Base-by-base conservation (phyloP, 352 stramenopile species). In the Phytophthora podocarpi region DNA sequence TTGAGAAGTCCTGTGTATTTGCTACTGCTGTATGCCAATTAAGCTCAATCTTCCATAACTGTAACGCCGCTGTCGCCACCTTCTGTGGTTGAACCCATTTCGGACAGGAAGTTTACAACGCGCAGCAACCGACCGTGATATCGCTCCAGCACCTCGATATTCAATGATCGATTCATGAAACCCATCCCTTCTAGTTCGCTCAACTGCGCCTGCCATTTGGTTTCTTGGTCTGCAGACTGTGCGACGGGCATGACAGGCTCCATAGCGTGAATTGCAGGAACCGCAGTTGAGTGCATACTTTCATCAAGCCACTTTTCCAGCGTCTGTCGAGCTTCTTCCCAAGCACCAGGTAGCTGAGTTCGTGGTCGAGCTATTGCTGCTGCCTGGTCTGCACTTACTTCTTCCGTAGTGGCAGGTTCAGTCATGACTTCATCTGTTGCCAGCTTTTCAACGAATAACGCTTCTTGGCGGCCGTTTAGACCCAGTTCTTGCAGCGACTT, bases 21-120 rank as follows among this genome's bases (percentile, higher is more conserved):
- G 26, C 26, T 31, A 52, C 23, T 37, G 10, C 5, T 27, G 18
- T 26, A n/a, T 47, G 40, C 13, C 16, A 23, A 13, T 48, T 46
- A 4, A n/a, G 20, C 30, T 60, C 64, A 86, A 18, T 85, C 68
- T 43, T 84, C 66, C 67, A 82, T 79, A 31, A 77, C 66, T 7
- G 64, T 59, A 24, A 83, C 46, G 8, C 46, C 56, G 24, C 39
- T 60, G 21, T 42, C 51, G 34, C 36, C 34, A 36, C 47, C 46
- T 49, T 64, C 46, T 41, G 50, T 34, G 15, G 45, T 20, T 24
- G 64, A 43, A 21, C 45, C 52, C 61, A 91, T 68, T 60, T 93
- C 85, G 8, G 85, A 92, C 43, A 96, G 59, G 45, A 80, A 90
- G 39, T 94, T 95, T 26, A 96, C 84, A 3, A 93, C 85, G n/a